Evolutionary conservation across 805 yeast genomes (phyloP).

Genomic region (Starmerella bacillaris): DNA sequence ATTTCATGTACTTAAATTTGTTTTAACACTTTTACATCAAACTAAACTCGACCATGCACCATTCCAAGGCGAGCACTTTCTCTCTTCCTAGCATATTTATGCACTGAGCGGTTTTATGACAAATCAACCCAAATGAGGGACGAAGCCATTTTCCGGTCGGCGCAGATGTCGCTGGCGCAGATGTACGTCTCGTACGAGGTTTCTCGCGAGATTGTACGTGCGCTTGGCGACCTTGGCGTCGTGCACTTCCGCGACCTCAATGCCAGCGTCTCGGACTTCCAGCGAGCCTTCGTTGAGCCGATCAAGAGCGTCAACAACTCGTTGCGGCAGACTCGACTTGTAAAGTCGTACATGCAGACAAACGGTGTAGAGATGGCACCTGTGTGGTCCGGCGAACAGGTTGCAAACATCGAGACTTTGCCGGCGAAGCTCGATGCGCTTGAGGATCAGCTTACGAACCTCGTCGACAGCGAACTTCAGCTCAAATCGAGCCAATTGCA

Average conservation of each 20-base stretch:
- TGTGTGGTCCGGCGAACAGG: constrained; percentile 27
- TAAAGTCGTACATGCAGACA: constrained; percentile 20
- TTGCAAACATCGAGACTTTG: constrained; percentile 49
- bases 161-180: constrained; percentile 92
- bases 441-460: constrained; percentile 57
- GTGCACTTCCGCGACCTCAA: constrained; percentile 84
- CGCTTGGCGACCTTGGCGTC: constrained; percentile 69
- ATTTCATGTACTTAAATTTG: too few relatives aligned
- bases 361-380: constrained; percentile 21
- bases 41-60: too few relatives aligned
- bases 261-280: constrained; percentile 62
- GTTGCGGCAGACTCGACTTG: constrained; percentile 58
- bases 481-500: constrained; percentile 45
- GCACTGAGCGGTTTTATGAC: too few relatives aligned
- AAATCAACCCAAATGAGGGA: constrained; percentile 3
- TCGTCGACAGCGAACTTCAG: constrained; percentile 49
- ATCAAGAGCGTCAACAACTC: constrained; percentile 66
- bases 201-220: constrained; percentile 67
- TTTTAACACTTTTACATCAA: too few relatives aligned
- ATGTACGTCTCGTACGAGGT: constrained; percentile 80
- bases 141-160: constrained; percentile 40
- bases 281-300: constrained; percentile 78
- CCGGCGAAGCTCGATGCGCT: constrained; percentile 42
- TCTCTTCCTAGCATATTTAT: too few relatives aligned
- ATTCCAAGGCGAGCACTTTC: too few relatives aligned